A percentile compares a stretch with the other conserved stretches of the same genome.
phyloP scores from a whole-genome alignment of 441 rosid genomes.

The Euphorbia schlechtendalii region DNA sequence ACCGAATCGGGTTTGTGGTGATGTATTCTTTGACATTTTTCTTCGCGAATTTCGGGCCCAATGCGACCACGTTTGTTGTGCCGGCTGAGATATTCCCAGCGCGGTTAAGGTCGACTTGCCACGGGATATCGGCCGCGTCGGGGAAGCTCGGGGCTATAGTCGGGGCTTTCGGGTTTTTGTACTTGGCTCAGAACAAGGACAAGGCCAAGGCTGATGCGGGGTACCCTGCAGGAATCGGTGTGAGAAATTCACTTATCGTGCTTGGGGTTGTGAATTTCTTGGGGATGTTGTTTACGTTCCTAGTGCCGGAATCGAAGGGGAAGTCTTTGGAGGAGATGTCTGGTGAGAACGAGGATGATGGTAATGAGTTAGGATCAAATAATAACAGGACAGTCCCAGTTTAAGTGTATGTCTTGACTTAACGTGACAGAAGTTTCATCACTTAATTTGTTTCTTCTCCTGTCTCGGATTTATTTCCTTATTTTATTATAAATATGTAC shows the following conservation, averaged over 20 bases:
- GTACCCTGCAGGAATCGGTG: constrained; percentile 78
- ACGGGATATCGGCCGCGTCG: constrained; percentile 75
- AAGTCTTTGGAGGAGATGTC: constrained; percentile 78
- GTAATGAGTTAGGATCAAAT: constrained; percentile 20
- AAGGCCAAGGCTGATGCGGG: constrained; percentile 73
- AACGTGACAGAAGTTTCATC: too few species aligned
- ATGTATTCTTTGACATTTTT: constrained; percentile 74
- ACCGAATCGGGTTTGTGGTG: constrained; percentile 58
- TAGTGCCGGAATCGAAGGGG: constrained; percentile 81
- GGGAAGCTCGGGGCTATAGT: constrained; percentile 83
- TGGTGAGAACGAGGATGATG: constrained; percentile 44
- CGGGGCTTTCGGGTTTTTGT: constrained; percentile 82
- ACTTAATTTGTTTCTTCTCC: not conserved
- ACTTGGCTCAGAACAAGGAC: constrained; percentile 60
- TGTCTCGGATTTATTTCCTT: not conserved
- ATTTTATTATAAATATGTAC: too few species aligned
- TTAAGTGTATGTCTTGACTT: too few species aligned
- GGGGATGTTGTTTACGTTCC: constrained; percentile 55
- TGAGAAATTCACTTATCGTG: constrained; percentile 53
- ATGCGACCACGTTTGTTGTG: constrained; percentile 75
- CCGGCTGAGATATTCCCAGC: constrained; percentile 94
- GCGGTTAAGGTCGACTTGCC: constrained; percentile 78
- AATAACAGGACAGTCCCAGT: constrained; percentile 20
- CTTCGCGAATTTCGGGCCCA: constrained; percentile 86
- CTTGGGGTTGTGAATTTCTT: constrained; percentile 54